Percentiles rank a stretch among this genome's conserved stretches.
Conservation (phyloP, 2,329 filamentous ascomycete species). For the Trichocomaceae sp. region DNA sequence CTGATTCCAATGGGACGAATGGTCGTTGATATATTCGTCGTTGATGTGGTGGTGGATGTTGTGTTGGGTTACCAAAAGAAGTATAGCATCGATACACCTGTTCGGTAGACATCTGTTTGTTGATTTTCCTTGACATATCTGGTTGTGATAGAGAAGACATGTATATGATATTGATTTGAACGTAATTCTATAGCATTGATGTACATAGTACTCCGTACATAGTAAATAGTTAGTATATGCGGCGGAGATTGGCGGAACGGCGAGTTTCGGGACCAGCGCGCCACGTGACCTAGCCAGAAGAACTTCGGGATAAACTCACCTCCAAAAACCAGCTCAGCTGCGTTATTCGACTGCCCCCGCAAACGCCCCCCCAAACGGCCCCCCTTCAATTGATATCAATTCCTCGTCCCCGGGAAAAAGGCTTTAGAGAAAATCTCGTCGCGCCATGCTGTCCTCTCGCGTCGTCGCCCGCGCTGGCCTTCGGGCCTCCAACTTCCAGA, state of each 20-base stretch:
- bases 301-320: conserved; percentile 13
- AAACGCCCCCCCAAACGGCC: not conserved
- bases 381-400: not conserved
- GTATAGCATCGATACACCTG: not conserved
- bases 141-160: not conserved
- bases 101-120: not conserved
- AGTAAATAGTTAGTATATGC: too few species aligned
- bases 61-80: not conserved
- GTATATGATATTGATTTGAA: not conserved
- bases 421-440: not conserved
- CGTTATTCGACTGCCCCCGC: too few species aligned
- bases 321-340: conserved; percentile 8
- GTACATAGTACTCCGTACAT: too few species aligned
- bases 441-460: conserved; percentile 51
- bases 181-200: too few species aligned
- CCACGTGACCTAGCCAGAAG: conserved; percentile 9
- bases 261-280: conserved; percentile 5
- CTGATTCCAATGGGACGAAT: conserved; percentile 38
- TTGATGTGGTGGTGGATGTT: not conserved
- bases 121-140: not conserved
- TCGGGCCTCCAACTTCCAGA: conserved; percentile 42
- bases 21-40: not conserved
- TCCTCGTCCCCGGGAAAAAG: not conserved
- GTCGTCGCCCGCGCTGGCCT: conserved; percentile 48
- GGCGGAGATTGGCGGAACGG: not conserved